Conservation (phyloP, 176 grass and related monocot species). For the Carex myosuroides region DNA sequence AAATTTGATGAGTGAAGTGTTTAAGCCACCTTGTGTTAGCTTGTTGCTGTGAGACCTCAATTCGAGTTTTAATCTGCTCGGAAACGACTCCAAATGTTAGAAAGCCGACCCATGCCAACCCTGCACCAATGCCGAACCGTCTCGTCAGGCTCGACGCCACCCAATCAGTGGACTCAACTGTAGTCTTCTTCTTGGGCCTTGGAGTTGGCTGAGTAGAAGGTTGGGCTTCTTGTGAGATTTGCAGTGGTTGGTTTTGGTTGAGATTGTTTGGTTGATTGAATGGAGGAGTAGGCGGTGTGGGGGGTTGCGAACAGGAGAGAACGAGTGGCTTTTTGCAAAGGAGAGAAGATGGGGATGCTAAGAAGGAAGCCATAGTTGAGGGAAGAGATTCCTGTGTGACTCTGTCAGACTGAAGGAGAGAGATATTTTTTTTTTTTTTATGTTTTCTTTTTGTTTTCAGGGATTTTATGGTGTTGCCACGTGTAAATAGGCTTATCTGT, state of each 20-base stretch:
- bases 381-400: background rate
- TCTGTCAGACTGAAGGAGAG: background rate
- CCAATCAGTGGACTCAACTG: conserved; percentile 80
- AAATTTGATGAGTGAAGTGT: background rate
- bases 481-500: conserved; percentile 11
- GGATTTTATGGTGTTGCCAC: conserved; percentile 5
- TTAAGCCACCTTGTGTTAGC: conserved; percentile 76
- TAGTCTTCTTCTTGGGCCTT: conserved; percentile 31
- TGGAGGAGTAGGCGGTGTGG: conserved; percentile 39
- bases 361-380: conserved; percentile 58
- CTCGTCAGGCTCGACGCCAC: conserved; percentile 72
- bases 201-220: background rate
- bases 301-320: conserved; percentile 53
- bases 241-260: conserved; percentile 31
- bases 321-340: conserved; percentile 36
- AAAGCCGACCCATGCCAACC: conserved; percentile 90
- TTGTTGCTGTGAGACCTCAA: conserved; percentile 84
- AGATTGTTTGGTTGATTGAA: background rate
- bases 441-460: background rate
- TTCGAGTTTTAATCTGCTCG: conserved; percentile 94
- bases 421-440: background rate
- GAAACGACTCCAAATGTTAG: conserved; percentile 80
- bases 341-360: conserved; percentile 49
- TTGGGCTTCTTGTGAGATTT: conserved; percentile 19
- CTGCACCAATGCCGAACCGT: conserved; percentile 84